Conservation (phyloP, 371 early-diverging fungal species). For the Saksenaea vasiformis region DNA sequence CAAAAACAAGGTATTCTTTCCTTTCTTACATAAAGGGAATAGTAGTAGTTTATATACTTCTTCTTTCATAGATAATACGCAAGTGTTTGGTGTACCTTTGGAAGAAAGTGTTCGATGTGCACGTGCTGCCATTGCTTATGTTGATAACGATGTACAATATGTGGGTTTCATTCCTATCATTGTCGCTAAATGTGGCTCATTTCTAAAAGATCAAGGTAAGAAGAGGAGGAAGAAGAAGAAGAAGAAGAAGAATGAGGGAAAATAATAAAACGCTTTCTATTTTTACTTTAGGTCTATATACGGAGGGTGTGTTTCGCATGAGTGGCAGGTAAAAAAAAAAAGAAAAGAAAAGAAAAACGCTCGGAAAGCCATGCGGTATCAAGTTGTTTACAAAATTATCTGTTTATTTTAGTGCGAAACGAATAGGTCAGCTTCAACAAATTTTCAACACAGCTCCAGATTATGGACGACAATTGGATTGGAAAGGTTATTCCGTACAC, state of each 20-base stretch:
- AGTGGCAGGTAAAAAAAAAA: conserved; percentile 47
- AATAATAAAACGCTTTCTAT: neutral
- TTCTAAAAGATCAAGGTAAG: conserved; percentile 46
- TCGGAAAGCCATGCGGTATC: conserved; percentile 31
- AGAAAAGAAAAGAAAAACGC: neutral
- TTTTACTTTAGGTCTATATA: conserved; percentile 26
- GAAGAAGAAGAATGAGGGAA: neutral
- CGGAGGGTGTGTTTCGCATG: conserved; percentile 42
- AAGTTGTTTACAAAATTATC: conserved; percentile 4
- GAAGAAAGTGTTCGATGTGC: conserved; percentile 27
- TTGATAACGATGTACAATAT: conserved; percentile 23
- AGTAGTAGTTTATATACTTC: neutral
- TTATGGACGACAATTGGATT: conserved; percentile 61
- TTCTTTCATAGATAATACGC: neutral
- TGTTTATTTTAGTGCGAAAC: conserved; percentile 47
- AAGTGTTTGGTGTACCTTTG: conserved; percentile 26
- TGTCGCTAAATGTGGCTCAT: conserved; percentile 51
- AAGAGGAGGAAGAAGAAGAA: neutral
- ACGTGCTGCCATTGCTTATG: conserved; percentile 23
- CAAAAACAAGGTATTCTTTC: conserved; percentile 2
- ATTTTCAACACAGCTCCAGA: conserved; percentile 57
- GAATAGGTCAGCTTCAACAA: conserved; percentile 61
- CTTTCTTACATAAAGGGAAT: neutral
- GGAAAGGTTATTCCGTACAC: conserved; percentile 61
- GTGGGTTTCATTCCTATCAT: conserved; percentile 47